Evolutionary conservation across 805 yeast species (phyloP), one percentile per base, ranked within the genome.

Genomic region (Lipomyces orientalis): DNA sequence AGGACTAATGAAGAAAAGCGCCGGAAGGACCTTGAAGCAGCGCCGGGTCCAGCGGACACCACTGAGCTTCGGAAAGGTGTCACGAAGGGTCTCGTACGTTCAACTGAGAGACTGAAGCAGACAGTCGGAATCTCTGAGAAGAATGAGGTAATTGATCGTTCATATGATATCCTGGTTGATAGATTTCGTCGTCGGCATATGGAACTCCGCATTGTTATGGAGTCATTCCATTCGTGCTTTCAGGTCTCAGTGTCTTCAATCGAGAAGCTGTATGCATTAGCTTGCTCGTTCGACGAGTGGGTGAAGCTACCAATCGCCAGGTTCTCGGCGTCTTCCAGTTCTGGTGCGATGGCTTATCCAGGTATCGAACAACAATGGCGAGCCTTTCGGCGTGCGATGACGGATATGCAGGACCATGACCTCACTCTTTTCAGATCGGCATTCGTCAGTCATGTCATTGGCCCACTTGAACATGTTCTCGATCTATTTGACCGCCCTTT

Each of bases 181-280:
- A 64, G 62, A 2, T 66, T 59, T 37, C 66, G 67, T 12, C 62
- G 69, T 4, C 67, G 70, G 14, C 61, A 66, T 31, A 22, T 64
- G 16, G 70, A 68, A 19, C 58, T 66, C 9, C 65, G 71, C 12
- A 51, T 60, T 14, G 62, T 66, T 6, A 37, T 66, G 9, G 65
- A 63, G 14, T 52, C 60, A 10, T 68, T 66, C 52, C 37, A 66
- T 3, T 34, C 35, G 16, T 29, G 46, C 8, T 52, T 62, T 22
- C 59, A 60, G 12, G 46, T 19, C 12, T 31, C 64, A 1, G 46
- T 55, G 14, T 35, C 54, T 12, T 2, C 63, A 5, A 37, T 59
- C 22, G 65, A 64, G 31, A 52, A 34, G 19, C 51, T 67, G 52
- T 14, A 33, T n/a, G 22, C 57, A 2, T 31, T 67, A 5, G 66